Conservation (phyloP, 106 monocot genomes). For the Amphibolis antarctica region DNA sequence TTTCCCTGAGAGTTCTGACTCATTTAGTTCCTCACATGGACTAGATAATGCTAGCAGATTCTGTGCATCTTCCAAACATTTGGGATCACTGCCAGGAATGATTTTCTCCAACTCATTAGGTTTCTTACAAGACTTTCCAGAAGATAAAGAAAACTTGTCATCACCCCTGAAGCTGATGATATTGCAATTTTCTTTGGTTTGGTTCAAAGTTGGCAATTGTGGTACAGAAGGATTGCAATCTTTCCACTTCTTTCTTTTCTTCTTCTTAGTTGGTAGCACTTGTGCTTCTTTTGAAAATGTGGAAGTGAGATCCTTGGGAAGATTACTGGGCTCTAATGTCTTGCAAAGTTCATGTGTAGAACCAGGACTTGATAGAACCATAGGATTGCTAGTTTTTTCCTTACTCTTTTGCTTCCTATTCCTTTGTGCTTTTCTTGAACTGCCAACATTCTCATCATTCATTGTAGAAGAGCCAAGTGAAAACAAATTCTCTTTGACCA, state of each 20-base stretch:
- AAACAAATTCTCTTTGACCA: not conserved
- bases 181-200: not conserved
- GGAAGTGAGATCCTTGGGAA: conserved; percentile 1
- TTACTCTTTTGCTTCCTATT: conserved; percentile 3
- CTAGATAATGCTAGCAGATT: not conserved
- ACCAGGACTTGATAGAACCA: not conserved
- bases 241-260: conserved; percentile 1
- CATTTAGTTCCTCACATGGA: not conserved
- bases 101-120: not conserved
- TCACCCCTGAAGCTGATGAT: too few relatives aligned
- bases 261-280: not conserved
- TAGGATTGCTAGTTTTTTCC: not conserved
- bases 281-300: not conserved
- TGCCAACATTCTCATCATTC: not conserved
- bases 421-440: not conserved
- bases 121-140: not conserved
- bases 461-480: not conserved
- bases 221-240: not conserved
- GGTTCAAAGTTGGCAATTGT: not conserved
- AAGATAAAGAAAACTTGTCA: too few relatives aligned
- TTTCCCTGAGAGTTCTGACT: not conserved
- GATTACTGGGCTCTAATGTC: not conserved
- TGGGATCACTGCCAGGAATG: not conserved
- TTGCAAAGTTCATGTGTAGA: not conserved
- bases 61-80: too few relatives aligned